Evolutionary conservation across 2,329 filamentous ascomycete genomes (phyloP), one percentile per base, ranked within the genome.

Genomic region (Clarireedia paspali): DNA sequence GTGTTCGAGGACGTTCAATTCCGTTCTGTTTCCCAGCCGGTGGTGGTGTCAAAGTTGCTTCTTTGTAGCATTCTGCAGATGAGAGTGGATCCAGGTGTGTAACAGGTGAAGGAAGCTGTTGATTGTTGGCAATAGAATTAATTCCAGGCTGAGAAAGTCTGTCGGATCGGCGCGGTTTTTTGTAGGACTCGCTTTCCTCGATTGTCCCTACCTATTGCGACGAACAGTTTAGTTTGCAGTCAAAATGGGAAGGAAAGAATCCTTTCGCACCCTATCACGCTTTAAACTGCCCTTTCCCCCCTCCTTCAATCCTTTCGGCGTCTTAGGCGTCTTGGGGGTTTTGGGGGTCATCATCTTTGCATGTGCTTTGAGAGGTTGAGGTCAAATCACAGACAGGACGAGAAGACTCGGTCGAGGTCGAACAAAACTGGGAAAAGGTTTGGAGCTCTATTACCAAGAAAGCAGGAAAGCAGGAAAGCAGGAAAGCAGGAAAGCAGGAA

Each of bases 161-260:
- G 62, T 88, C 78, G 46, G 89, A 91, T 57, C 89, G 84, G 60
- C 92, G 86, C 58, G 87, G 84, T 71, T 95, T 95, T 79, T 96
- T 96, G 60, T 79, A 57, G n/a, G 55, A 53, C 42, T 63, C 62
- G 52, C 52, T 58, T 47, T 65, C 67, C 57, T 66, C 65, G 12
- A 57, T 49, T 46, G 62, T 59, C 50, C 55, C 62, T 51, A 49
- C 62, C 63, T 67, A 52, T 17, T n/a, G 14, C 20, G 12, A 38
- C 30, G 47, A 27, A 57, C 15, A 53, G 45, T 62, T 66, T 63
- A 64, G 60, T 56, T 38, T 61, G 24, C 6, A 10, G 36, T 17
- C 5, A 26, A 26, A 23, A 6, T 46, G 6, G 5, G 15, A 20
- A 24, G n/a, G 30, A 55, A 12, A 26, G 23, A 30, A 10, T 50